These are phyloP conservation scores for Metroxylon sagu DNA, from an alignment of 176 grass and related monocot species.

Conservation along the genomic window DNA sequence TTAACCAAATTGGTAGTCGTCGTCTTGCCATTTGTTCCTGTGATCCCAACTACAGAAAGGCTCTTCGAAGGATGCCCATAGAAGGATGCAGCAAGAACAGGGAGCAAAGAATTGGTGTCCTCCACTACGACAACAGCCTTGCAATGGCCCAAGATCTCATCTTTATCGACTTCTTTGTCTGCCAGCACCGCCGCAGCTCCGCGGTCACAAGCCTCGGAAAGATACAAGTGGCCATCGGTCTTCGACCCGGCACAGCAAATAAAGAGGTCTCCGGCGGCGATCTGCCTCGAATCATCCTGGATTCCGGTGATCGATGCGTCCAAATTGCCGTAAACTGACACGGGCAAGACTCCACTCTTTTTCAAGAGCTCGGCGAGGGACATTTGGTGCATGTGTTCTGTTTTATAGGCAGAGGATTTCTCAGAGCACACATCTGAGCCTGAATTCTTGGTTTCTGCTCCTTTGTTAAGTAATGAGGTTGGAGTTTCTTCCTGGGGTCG, in stretches of 20 bases:
- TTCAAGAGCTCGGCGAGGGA: conserved; percentile 87
- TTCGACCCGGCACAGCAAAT: conserved; percentile 43
- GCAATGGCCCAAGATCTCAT: conserved; percentile 60
- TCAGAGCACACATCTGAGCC: conserved; percentile 40
- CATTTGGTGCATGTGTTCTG: conserved; percentile 61
- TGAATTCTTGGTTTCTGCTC: conserved; percentile 18
- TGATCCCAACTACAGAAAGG: conserved; percentile 57
- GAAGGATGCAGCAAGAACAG: conserved; percentile 59
- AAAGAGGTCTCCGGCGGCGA: conserved; percentile 65
- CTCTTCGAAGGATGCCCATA: conserved; percentile 58
- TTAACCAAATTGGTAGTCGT: conserved; percentile 67
- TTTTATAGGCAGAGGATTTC: conserved; percentile 26
- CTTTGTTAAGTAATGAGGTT: background rate
- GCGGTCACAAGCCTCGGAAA: conserved; percentile 78
- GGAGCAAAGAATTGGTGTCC: conserved; percentile 39
- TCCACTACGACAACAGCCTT: conserved; percentile 79
- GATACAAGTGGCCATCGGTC: conserved; percentile 27
- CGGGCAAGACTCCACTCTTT: conserved; percentile 76
- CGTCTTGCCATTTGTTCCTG: conserved; percentile 51
- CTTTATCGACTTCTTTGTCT: conserved; percentile 78
- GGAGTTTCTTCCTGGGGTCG: background rate
- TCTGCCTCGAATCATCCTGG: conserved; percentile 57
- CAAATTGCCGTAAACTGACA: conserved; percentile 71
- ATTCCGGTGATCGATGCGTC: conserved; percentile 65
- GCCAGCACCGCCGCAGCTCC: conserved; percentile 73